phyloP scores from a whole-genome alignment of 768 basidiomycete genomes.

The Lactarius akahatsu region DNA sequence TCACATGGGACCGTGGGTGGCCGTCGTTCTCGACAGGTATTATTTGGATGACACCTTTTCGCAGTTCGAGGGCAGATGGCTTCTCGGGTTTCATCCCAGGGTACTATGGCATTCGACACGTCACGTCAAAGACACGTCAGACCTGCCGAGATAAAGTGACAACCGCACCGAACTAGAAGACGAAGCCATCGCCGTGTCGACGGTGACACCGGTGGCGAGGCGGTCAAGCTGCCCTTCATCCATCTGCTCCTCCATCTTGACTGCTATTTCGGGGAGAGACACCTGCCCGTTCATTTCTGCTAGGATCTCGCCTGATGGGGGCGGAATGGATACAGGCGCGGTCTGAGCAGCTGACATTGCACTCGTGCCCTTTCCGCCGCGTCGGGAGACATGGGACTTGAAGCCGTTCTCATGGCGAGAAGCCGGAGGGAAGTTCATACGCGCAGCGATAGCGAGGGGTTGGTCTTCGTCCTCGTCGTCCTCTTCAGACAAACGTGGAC shows the following conservation, averaged over 20 bases:
- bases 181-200: conserved; percentile 56
- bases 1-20: conserved; percentile 70
- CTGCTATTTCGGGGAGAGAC: conserved; percentile 50
- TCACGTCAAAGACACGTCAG: conserved; percentile 9
- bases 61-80: conserved; percentile 75
- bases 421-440: conserved; percentile 29
- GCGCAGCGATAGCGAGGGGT: conserved; percentile 38
- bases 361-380: conserved; percentile 55
- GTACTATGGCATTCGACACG: conserved; percentile 36
- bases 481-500: conserved; percentile 27
- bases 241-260: conserved; percentile 78
- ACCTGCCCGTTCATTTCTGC: conserved; percentile 39
- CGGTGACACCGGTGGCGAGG: conserved; percentile 76
- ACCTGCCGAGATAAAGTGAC: conserved; percentile 3
- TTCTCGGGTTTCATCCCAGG: conserved; percentile 66
- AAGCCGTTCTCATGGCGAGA: conserved; percentile 24
- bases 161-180: conserved; percentile 47
- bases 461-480: conserved; percentile 31
- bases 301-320: conserved; percentile 42
- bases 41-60: conserved; percentile 79
- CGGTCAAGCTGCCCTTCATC: conserved; percentile 74
- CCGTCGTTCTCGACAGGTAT: conserved; percentile 82
- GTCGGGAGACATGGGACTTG: conserved; percentile 40
- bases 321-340: conserved; percentile 46
- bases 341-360: conserved; percentile 62